A percentile compares a stretch with the other conserved stretches of the same genome.
Conservation (phyloP, 169 alveolate species). For the Eimeria maxima region DNA sequence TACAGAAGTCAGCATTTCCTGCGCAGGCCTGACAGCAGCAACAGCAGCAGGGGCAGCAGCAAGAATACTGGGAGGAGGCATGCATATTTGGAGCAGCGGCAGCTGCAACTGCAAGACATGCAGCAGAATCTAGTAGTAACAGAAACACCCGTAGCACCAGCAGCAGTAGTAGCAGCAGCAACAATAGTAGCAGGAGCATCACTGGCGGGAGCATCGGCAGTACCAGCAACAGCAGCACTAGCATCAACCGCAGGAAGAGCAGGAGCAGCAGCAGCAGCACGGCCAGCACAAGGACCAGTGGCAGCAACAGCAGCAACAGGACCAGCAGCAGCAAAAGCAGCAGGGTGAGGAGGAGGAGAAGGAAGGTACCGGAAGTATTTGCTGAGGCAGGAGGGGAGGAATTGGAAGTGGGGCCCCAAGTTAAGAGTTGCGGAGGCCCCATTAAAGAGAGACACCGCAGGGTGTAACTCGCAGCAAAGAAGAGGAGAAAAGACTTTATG, state of each 20-base stretch:
- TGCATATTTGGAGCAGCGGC: neutral
- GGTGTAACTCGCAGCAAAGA: conserved; percentile 90
- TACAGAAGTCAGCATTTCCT: conserved; percentile 84
- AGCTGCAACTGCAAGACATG: neutral
- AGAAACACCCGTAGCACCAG: no score
- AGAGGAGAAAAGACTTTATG: conserved; percentile 80
- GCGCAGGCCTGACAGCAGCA: conserved; percentile 55
- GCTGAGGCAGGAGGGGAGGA: conserved; percentile 83
- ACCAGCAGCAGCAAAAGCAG: neutral
- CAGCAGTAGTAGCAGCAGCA: neutral
- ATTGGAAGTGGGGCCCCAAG: conserved; percentile 89
- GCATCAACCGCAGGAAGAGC: no score
- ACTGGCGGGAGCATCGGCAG: neutral
- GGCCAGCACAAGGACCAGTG: no score
- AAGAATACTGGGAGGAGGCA: conserved; percentile 54
- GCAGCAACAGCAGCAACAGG: neutral
- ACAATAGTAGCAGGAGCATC: neutral
- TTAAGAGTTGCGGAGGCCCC: conserved; percentile 89
- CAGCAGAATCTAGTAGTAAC: no score
- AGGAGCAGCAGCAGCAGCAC: no score
- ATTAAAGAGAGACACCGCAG: conserved; percentile 89
- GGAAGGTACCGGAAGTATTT: conserved; percentile 62
- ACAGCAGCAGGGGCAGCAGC: no score
- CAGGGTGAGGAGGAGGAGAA: neutral
- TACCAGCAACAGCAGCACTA: neutral